Percentiles rank a stretch among this genome's conserved stretches.
These are phyloP conservation scores for Gremmenia infestans DNA, from an alignment of 2,329 filamentous ascomycete species.

Conservation along the genomic window DNA sequence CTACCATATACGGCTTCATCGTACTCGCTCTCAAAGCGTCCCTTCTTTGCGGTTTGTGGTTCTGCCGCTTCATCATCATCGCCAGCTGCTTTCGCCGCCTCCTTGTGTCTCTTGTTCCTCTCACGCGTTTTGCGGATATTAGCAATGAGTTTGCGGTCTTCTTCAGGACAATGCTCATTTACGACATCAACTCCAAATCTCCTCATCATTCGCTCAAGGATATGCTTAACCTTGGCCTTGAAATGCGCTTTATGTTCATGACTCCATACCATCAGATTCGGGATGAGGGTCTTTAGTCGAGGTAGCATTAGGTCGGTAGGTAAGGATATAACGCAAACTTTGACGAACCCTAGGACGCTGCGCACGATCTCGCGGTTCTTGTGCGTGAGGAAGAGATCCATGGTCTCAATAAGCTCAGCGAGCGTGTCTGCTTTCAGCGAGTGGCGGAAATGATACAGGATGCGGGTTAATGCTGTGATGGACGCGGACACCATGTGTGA, in stretches of 20 bases:
- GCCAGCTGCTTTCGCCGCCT: conserved; percentile 53
- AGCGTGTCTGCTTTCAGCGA: conserved; percentile 65
- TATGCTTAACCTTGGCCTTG: conserved; percentile 96
- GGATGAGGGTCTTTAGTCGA: conserved; percentile 70
- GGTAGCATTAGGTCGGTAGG: conserved; percentile 75
- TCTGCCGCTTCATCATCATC: conserved; percentile 49
- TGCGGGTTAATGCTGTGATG: conserved; percentile 90
- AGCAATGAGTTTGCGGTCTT: conserved; percentile 81
- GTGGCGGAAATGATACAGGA: conserved; percentile 85
- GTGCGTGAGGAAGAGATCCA: conserved; percentile 92
- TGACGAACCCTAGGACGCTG: conserved; percentile 91
- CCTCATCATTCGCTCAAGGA: conserved; percentile 88
- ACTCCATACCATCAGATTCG: conserved; percentile 91
- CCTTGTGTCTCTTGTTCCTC: conserved; percentile 84
- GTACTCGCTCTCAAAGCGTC: conserved; percentile 84
- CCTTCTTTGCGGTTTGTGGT: conserved; percentile 45
- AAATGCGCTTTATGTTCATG: conserved; percentile 98
- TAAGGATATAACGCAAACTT: conserved; percentile 86
- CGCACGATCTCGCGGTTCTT: conserved; percentile 97
- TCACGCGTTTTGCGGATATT: conserved; percentile 97
- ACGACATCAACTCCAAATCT: conserved; percentile 81
- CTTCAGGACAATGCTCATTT: conserved; percentile 75
- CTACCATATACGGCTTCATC: conserved; percentile 82
- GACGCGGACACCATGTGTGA: conserved; percentile 97
- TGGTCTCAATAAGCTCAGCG: conserved; percentile 82